A percentile compares a stretch with the other conserved stretches of the same genome.
These are phyloP conservation scores for Megacollybia marginata DNA, from an alignment of 768 basidiomycete genomes.

Conservation along the genomic window DNA sequence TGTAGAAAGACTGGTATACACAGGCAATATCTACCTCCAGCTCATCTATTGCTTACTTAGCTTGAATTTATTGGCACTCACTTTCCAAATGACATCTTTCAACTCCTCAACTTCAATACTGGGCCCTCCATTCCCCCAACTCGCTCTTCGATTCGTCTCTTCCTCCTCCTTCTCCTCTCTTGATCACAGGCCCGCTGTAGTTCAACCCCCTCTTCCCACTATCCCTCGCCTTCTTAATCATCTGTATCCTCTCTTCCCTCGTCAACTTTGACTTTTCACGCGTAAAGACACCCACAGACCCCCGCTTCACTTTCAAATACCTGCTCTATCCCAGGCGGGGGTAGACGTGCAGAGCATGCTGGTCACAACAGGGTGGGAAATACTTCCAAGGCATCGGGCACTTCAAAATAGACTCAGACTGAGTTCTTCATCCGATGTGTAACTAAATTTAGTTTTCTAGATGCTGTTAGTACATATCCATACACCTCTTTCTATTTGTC, in stretches of 20 bases:
- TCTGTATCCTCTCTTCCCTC: constrained; percentile 67
- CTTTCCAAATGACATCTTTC: constrained; percentile 84
- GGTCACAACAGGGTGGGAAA: no score
- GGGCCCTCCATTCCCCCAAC: constrained; percentile 54
- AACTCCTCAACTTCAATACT: constrained; percentile 76
- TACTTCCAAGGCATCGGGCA: no score
- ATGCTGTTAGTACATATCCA: no score
- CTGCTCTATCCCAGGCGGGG: constrained; percentile 66
- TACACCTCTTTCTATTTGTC: no score
- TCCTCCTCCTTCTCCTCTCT: constrained; percentile 10
- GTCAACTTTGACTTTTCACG: constrained; percentile 61
- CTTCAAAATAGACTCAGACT: no score
- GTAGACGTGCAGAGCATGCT: constrained; percentile 49
- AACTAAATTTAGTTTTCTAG: no score
- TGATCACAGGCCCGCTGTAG: constrained; percentile 6
- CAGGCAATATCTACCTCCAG: no score
- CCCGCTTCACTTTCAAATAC: constrained; percentile 74
- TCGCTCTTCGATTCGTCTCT: constrained; percentile 9
- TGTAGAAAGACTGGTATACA: no score
- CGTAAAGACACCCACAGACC: constrained; percentile 28
- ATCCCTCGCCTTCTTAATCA: constrained; percentile 48
- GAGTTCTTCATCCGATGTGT: no score
- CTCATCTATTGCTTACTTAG: no score
- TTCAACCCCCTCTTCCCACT: constrained; percentile 20
- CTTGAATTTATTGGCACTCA: constrained; percentile 59